Evolutionary conservation across 345 rosid genomes (phyloP).

Genomic region (Lepidium africanum): DNA sequence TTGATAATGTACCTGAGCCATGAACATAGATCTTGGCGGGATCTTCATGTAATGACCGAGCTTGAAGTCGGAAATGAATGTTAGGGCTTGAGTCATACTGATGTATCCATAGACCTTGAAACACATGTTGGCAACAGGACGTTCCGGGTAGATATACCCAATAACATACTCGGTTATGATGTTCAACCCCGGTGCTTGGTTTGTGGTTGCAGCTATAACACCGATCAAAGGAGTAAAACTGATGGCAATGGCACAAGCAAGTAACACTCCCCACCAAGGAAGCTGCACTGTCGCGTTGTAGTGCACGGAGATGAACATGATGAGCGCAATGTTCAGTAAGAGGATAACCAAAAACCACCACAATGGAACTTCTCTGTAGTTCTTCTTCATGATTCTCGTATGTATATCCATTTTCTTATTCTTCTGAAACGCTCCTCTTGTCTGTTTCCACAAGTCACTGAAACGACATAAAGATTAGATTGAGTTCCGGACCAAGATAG

Average conservation of each 20-base stretch:
- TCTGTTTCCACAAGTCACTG: constrained; percentile 66
- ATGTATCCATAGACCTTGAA: constrained; percentile 92
- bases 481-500: neutral
- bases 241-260: constrained; percentile 74
- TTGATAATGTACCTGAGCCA: constrained; percentile 43
- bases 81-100: constrained; percentile 71
- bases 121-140: constrained; percentile 91
- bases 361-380: constrained; percentile 50
- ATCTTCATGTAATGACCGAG: constrained; percentile 95
- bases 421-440: constrained; percentile 44
- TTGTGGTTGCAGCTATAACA: constrained; percentile 65
- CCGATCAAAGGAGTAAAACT: constrained; percentile 76
- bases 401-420: constrained; percentile 57
- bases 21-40: constrained; percentile 80
- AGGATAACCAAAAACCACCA: constrained; percentile 79
- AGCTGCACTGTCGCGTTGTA: constrained; percentile 62
- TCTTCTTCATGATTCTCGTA: constrained; percentile 67
- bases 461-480: neutral
- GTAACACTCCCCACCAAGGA: constrained; percentile 90
- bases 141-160: constrained; percentile 73
- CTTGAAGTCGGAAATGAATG: constrained; percentile 68
- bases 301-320: constrained; percentile 48
- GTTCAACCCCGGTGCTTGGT: constrained; percentile 70
- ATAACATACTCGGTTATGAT: constrained; percentile 77
- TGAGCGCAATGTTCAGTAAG: constrained; percentile 37